Base-by-base conservation (phyloP, 2,329 filamentous ascomycete species). In the Alternaria gansuensis region DNA sequence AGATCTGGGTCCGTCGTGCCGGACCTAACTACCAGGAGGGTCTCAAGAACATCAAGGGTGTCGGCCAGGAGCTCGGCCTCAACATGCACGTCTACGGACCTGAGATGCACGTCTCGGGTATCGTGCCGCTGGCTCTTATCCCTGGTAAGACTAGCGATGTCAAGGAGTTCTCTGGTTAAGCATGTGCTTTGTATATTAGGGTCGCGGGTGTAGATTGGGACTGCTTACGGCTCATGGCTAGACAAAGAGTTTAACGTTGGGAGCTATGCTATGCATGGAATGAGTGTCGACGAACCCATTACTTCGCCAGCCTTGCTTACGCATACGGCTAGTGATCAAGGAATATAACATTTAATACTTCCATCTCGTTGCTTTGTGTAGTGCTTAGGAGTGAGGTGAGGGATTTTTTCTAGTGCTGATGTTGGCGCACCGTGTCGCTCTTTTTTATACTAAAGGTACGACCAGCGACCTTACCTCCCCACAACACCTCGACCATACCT, bases 21-120 rank as follows among this genome's bases (percentile, higher is more conserved):
- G 92, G 95, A 62, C 95, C 95, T 81, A 99, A 99, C 87, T 99
- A 96, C 88, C 95, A 99, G 83, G 95, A 99, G 83, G 95, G 95
- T 83, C 90, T 99, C 68, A 97, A 97, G 89, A 99, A 98, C 88
- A 97, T 99, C 88, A 98, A 98, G 88, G 87, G 88, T 49, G 94
- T 96, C 61, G 95, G 93, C 62, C 88, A 94, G 79, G 95, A 99
- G 84, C 88, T 99, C 60, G 91, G 92, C 71, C 87, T 99, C 67
- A 88, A 97, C 83, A 97, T 98, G 92, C 93, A 98, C 83, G 89
- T 91, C 48, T 92, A 87, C 77, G 89, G 89, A 49, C 89, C 89
- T 13, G 89, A 92, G 80, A 91, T 91, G 89, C 88, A 91, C 82
- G 94, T 99, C 74, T 94, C 90, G 51, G 95, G 95, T 79, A 98